Evolutionary conservation across 2,329 filamentous ascomycete genomes (phyloP).

Genomic region (Talaromyces sp.): DNA sequence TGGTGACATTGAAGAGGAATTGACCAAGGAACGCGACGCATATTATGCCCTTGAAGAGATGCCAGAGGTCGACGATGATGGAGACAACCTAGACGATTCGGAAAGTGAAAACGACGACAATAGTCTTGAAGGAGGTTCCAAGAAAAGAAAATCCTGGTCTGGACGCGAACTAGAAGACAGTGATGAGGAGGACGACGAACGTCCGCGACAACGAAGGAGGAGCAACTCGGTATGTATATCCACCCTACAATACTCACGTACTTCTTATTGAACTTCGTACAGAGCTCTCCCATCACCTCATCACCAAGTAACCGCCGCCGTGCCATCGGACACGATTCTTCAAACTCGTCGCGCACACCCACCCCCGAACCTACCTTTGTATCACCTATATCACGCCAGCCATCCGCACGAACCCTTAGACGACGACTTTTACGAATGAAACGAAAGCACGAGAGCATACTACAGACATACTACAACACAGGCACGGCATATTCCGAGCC

Average conservation of each 20-base stretch:
- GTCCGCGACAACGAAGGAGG: slow-evolving; percentile 74
- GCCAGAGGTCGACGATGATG: slow-evolving; percentile 80
- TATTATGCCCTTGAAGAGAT: slow-evolving; percentile 85
- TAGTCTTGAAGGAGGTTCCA: slow-evolving; percentile 34
- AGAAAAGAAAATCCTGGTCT: slow-evolving; percentile 79
- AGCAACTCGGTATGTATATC: slow-evolving; percentile 72
- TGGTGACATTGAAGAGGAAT: slow-evolving; percentile 85
- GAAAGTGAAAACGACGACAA: slow-evolving; percentile 55
- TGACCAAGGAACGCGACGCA: slow-evolving; percentile 71
- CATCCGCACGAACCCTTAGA: slow-evolving; percentile 70
- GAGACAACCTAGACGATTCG: slow-evolving; percentile 59
- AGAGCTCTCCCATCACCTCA: slow-evolving; percentile 43
- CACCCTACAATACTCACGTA: background rate
- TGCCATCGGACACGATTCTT: slow-evolving; percentile 41
- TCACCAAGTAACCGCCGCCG: slow-evolving; percentile 44
- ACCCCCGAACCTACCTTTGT: slow-evolving; percentile 44
- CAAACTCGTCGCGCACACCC: slow-evolving; percentile 47
- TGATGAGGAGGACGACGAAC: slow-evolving; percentile 68
- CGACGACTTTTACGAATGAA: slow-evolving; percentile 72
- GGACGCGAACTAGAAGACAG: slow-evolving; percentile 67
- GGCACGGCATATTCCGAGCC: slow-evolving; percentile 93
- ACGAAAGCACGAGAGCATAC: slow-evolving; percentile 70
- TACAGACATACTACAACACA: slow-evolving; percentile 80
- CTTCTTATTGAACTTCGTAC: slow-evolving; percentile 22
- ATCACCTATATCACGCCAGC: slow-evolving; percentile 53